Percentiles rank a stretch among this genome's conserved stretches.
Conservation (phyloP, 2,329 filamentous ascomycete genomes). For the Aspergillus fumigatiaffinis region DNA sequence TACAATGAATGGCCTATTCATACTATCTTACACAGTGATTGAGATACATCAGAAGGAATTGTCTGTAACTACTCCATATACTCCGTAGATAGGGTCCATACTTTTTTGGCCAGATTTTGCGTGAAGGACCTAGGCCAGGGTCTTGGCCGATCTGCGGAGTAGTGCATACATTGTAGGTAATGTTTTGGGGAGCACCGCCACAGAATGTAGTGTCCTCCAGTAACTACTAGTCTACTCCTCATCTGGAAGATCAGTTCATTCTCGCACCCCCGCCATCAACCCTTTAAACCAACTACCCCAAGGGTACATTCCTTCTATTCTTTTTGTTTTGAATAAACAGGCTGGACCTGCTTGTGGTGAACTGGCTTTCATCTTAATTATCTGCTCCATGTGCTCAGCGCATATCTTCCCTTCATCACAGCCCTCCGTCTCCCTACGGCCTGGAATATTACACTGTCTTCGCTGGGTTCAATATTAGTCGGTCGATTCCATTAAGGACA, state of each 20-base stretch:
- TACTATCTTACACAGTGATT: neutral
- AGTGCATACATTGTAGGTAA: neutral
- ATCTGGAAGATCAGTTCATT: neutral
- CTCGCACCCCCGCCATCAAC: neutral
- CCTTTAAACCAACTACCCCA: neutral
- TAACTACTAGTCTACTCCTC: neutral
- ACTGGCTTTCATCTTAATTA: constrained; percentile 7
- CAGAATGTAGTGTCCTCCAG: constrained; percentile 2
- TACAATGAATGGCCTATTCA: neutral
- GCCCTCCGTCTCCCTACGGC: constrained; percentile 7
- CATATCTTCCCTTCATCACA: constrained; percentile 10
- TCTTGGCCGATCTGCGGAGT: constrained; percentile 16
- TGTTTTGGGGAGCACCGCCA: constrained; percentile 5
- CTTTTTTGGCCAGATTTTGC: neutral
- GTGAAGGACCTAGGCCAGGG: neutral
- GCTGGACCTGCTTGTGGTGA: constrained; percentile 32
- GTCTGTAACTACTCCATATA: too few relatives aligned
- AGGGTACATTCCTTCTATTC: constrained; percentile 2
- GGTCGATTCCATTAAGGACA: neutral
- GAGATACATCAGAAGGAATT: too few relatives aligned
- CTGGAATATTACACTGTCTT: constrained; percentile 3
- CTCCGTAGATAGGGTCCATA: neutral
- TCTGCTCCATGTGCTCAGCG: constrained; percentile 8
- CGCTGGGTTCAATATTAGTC: neutral
- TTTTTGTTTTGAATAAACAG: constrained; percentile 13